A percentile compares a stretch with the other conserved stretches of the same genome.
Evolutionary conservation across 2,329 filamentous ascomycete species (phyloP).

Genomic region (Penicillium corylophilum): DNA sequence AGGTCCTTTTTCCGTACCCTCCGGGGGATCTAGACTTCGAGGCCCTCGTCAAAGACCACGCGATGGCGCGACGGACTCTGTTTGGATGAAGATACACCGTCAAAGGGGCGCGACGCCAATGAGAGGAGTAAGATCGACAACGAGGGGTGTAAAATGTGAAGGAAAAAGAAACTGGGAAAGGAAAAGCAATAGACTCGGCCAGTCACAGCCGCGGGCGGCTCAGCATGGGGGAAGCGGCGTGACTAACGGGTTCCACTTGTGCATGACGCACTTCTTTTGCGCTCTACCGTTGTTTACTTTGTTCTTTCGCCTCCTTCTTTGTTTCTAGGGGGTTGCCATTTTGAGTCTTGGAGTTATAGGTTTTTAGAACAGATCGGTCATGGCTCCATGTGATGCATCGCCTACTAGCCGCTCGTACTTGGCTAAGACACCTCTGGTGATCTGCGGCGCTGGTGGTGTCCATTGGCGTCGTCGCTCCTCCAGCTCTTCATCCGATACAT

Average conservation of each 20-base stretch:
- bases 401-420: slow-evolving; percentile 88
- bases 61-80: slow-evolving; percentile 14
- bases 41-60: slow-evolving; percentile 12
- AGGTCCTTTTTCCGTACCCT: slow-evolving; percentile 1
- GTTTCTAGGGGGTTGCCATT: not conserved
- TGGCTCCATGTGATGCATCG: slow-evolving; percentile 86
- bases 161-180: slow-evolving; percentile 7
- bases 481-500: slow-evolving; percentile 71
- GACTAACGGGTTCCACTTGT: slow-evolving; percentile 16
- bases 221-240: slow-evolving; percentile 25
- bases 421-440: slow-evolving; percentile 79
- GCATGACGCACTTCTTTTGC: not conserved
- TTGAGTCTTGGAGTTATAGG: not conserved
- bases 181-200: slow-evolving; percentile 20
- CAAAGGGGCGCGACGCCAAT: slow-evolving; percentile 16
- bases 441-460: slow-evolving; percentile 68
- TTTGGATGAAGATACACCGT: slow-evolving; percentile 7
- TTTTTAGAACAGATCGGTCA: slow-evolving; percentile 67
- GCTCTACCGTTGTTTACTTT: not conserved
- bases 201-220: slow-evolving; percentile 17
- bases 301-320: not conserved
- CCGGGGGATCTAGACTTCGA: slow-evolving; percentile 9
- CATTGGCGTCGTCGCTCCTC: slow-evolving; percentile 62
- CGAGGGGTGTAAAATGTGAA: slow-evolving; percentile 13
- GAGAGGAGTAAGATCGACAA: slow-evolving; percentile 17